Evolutionary conservation across 495 filamentous ascomycete genomes (phyloP).

Genomic region (Schizothecium vesticola): DNA sequence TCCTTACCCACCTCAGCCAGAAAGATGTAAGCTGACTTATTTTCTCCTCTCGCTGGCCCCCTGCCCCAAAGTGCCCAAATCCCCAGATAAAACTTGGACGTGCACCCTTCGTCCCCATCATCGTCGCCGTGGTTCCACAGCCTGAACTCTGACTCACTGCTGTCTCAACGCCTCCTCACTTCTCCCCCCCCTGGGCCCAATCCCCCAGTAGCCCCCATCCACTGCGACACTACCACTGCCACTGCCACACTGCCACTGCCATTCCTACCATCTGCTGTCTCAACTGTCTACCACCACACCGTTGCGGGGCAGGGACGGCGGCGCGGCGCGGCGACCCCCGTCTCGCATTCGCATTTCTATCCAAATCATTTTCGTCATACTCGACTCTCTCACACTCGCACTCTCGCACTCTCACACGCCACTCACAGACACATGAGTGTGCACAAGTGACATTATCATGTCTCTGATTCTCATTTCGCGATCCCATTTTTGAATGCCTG

Average conservation of each 20-base stretch:
- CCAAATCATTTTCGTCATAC: background rate
- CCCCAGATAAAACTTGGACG: background rate
- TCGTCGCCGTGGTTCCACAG: background rate
- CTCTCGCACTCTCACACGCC: too few relatives aligned
- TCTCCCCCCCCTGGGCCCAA: background rate
- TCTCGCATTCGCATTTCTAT: background rate
- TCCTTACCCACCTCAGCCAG: background rate
- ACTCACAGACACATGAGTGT: background rate
- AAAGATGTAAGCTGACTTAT: too few relatives aligned
- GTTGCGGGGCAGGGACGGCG: background rate
- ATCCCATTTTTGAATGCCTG: background rate
- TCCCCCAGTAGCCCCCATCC: background rate
- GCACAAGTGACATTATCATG: background rate
- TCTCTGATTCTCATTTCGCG: background rate
- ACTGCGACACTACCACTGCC: background rate
- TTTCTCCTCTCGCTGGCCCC: too few relatives aligned
- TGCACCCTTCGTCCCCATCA: background rate
- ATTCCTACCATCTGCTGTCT: background rate
- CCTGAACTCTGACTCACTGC: background rate
- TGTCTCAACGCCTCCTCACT: constrained; percentile 11
- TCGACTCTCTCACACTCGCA: background rate
- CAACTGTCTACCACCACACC: background rate
- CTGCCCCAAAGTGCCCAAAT: too few relatives aligned
- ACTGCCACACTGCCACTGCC: background rate
- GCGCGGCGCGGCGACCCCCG: background rate